Base-by-base conservation (phyloP, 768 basidiomycete genomes). In the Suillus variegatus region DNA sequence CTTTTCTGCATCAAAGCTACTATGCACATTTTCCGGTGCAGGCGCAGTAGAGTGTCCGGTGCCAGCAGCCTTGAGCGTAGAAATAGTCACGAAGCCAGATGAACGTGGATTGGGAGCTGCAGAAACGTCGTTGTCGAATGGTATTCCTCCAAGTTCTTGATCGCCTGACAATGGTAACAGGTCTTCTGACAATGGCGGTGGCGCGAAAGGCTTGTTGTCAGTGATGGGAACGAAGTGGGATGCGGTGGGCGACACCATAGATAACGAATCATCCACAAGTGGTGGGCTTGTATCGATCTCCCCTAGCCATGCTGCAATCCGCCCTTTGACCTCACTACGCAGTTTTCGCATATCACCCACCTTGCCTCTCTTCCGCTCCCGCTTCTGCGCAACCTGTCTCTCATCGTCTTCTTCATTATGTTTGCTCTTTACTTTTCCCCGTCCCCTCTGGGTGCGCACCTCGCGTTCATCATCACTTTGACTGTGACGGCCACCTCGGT, bases 261-360 rank as follows among this genome's bases (percentile, higher is more conserved):
- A 77, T 10, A 62, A 46, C 13, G 68, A 64, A 32, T 78, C 74
- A 41, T 88, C 84, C 63, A 82, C 76, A 25, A 62, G 64, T 60
- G 83, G 83, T 2, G 87, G 86, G 5, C 77, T 80, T 49, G 83
- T 80, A 61, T 88, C 88, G 57, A 93, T 86, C 10, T 78, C 82
- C 36, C 88, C 91, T 65, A 94, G 70, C 92, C 92, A 94, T 9
- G 88, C 90, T 10, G 91, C 82, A n/a, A 94, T 87, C 28, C 90
- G 79, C 8, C 91, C 90, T 66, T 90, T 89, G 12, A 87, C 86
- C 7, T 86, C 80, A 61, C 78, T 75, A 55, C 79, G 72, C 25
- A 85, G 66, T 41, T 77, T 76, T 38, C 76, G 73, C 32, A 76
- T 72, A 62, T 82, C 82, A 16, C 77, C 73, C 41, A 78, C 78